These are phyloP conservation scores for Incumbomyces lentus DNA, from an alignment of 2,329 filamentous ascomycete genomes.

Conservation along the genomic window DNA sequence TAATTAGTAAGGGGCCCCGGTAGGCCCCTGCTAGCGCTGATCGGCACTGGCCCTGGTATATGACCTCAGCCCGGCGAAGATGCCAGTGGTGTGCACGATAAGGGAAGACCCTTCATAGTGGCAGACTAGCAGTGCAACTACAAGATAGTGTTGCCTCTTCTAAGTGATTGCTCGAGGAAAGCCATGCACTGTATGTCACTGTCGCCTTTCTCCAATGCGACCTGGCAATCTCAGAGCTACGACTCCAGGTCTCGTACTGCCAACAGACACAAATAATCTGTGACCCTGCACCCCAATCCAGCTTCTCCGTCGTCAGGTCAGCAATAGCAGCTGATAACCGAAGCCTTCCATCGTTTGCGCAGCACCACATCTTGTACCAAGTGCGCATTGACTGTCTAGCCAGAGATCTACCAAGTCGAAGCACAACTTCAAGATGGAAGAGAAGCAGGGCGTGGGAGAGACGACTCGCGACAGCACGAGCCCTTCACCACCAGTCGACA, in stretches of 20 bases:
- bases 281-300: too few relatives aligned
- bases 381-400: constrained; percentile 25
- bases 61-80: too few relatives aligned
- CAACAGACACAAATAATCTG: constrained; percentile 1
- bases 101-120: too few relatives aligned
- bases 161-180: too few relatives aligned
- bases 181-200: constrained; percentile 1
- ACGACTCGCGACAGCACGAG: constrained; percentile 7
- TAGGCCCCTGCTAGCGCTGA: too few relatives aligned
- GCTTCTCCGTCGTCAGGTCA: too few relatives aligned
- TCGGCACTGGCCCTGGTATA: too few relatives aligned
- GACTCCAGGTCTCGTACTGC: neutral
- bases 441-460: constrained; percentile 14
- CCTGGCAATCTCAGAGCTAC: neutral
- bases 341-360: too few relatives aligned
- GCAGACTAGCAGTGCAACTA: too few relatives aligned
- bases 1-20: too few relatives aligned
- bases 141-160: too few relatives aligned
- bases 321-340: neutral
- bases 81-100: too few relatives aligned
- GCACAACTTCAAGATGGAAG: constrained; percentile 14
- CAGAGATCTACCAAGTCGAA: neutral
- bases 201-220: constrained; percentile 2
- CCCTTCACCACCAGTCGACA: constrained; percentile 1
- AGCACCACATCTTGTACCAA: neutral